Base-by-base conservation (phyloP, 1,284 basidiomycete species). In the Ceratobasidium sp. region DNA sequence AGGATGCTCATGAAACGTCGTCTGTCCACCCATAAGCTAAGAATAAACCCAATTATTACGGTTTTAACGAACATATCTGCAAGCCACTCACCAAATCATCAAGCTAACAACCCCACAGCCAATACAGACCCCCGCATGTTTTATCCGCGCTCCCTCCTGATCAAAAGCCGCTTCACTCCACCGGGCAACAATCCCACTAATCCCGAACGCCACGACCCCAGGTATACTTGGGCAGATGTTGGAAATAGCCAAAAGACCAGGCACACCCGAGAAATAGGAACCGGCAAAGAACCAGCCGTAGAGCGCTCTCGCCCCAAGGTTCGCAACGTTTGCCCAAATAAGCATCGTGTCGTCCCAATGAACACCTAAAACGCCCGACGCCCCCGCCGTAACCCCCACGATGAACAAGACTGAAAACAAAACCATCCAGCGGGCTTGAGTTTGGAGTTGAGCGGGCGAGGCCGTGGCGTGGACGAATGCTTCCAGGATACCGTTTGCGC, bases 401-500 rank as follows among this genome's bases (percentile, higher is more conserved):
- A 59, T 19, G 80, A 92, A 92, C 4, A 86, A 79, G 1, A 84
- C 77, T 0, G 92, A 92, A 80, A 92, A 93, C 0, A 82, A 82
- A 19, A 88, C 84, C 87, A 94, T 91, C 88, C 88, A 89, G 83
- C 85, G 83, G 77, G 89, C 91, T 80, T 94, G 93, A 6, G 80
- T 80, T 63, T 85, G 87, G 5, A 96, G 82, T 80, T 93, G 90
- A 1, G 81, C 78, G 0, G 89, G 84, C 1, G 85, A 85, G 2
- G 94, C 92, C 0, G 90, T 89, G 66, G 93, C 92, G 1, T 92
- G 89, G 77, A 96, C 86, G 82, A 96, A 96, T 0, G 95, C 92
- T 81, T 98, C 96, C 27, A 96, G 84, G 0, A 93, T 88, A 2
- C 96, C 96, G 80, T 98, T 98, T 77, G 94, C 83, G 3, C 92